Conservation (phyloP, 768 basidiomycete species). For the Exsudoporus frostii region DNA sequence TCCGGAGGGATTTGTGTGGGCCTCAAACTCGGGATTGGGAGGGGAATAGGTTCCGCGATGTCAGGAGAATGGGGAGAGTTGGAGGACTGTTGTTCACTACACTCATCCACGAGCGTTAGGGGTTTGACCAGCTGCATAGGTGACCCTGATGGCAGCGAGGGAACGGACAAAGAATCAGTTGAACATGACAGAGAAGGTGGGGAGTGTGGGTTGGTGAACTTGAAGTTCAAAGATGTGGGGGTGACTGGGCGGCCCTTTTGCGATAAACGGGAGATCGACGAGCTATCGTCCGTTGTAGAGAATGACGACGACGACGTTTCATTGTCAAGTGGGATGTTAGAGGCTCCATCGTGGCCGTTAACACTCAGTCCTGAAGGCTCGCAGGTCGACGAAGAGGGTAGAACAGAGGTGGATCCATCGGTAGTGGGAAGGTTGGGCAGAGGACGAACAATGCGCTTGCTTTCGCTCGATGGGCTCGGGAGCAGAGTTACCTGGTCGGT, state of each 20-base stretch:
- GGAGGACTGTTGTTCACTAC: constrained; percentile 23
- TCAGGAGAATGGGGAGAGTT: constrained; percentile 25
- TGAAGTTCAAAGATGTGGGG: constrained; percentile 32
- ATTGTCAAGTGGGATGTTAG: constrained; percentile 8
- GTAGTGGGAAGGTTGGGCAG: constrained; percentile 25
- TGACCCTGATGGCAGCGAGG: constrained; percentile 47
- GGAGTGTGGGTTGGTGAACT: constrained; percentile 23
- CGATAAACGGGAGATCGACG: constrained; percentile 33
- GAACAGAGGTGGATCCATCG: background rate
- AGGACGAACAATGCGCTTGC: constrained; percentile 19
- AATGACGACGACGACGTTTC: constrained; percentile 27
- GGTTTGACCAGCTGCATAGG: constrained; percentile 34
- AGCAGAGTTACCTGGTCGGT: background rate
- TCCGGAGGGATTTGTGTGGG: constrained; percentile 13
- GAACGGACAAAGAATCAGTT: constrained; percentile 57
- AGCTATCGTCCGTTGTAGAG: constrained; percentile 29
- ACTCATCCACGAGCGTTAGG: constrained; percentile 35
- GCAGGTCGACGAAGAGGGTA: constrained; percentile 3
- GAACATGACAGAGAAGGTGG: constrained; percentile 56
- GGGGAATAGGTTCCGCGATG: constrained; percentile 30
- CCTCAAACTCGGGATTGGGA: constrained; percentile 24
- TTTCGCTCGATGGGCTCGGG: constrained; percentile 7
- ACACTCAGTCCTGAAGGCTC: constrained; percentile 1
- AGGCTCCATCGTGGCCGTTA: background rate
- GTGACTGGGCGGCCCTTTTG: constrained; percentile 32